Conservation (phyloP, 345 rosid genomes). For the Eucalyptus sp. region DNA sequence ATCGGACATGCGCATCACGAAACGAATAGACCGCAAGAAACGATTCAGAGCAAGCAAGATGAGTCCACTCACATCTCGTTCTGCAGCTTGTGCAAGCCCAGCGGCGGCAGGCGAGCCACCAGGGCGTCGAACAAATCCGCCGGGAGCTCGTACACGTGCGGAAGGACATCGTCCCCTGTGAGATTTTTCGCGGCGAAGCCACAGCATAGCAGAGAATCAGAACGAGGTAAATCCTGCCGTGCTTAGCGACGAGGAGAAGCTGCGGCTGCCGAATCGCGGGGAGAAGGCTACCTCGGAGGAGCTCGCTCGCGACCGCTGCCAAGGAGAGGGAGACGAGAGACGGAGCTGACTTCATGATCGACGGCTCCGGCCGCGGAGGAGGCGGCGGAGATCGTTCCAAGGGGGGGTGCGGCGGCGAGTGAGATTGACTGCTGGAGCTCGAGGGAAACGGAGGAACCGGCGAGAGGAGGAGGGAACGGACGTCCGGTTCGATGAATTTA, state of each 20-base stretch:
- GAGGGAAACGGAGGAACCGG: not conserved
- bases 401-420: not conserved
- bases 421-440: not conserved
- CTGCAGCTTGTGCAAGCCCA: conserved; percentile 56
- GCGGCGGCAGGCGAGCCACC: conserved; percentile 44
- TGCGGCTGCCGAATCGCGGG: not conserved
- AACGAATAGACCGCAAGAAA: not conserved
- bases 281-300: conserved; percentile 29
- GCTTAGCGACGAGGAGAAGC: not conserved
- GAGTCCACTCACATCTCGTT: conserved; percentile 32
- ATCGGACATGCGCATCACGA: not conserved
- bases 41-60: not conserved
- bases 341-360: conserved; percentile 33
- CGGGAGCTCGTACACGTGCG: conserved; percentile 51
- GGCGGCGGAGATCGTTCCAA: not conserved
- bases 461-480: not conserved
- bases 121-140: conserved; percentile 37
- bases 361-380: not conserved
- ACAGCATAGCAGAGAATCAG: not conserved
- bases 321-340: conserved; percentile 44
- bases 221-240: not conserved
- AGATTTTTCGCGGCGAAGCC: not conserved
- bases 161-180: conserved; percentile 31
- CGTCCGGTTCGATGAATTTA: not conserved
- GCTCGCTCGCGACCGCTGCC: conserved; percentile 26